Percentiles rank a stretch among this genome's conserved stretches.
Evolutionary conservation across 495 filamentous ascomycete genomes (phyloP).

Genomic region (Hyaloscypha bicolor): DNA sequence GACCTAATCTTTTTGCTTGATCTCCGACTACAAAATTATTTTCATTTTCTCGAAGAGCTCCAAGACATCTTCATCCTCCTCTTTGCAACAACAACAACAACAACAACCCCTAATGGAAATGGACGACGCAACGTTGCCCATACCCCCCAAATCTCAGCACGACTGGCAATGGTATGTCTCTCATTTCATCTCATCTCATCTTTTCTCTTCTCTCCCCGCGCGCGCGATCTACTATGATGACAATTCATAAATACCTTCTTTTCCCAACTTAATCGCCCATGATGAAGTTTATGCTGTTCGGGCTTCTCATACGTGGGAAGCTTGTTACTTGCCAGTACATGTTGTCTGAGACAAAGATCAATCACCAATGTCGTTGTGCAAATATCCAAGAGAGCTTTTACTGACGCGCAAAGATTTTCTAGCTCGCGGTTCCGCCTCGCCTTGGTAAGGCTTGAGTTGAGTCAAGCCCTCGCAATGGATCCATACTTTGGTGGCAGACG

Average conservation of each 20-base stretch:
- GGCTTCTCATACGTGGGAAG: conserved; percentile 64
- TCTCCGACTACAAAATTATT: background rate
- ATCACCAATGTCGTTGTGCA: conserved; percentile 5
- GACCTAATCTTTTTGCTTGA: too few species aligned
- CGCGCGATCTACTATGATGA: conserved; percentile 70
- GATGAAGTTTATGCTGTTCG: conserved; percentile 72
- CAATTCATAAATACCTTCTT: conserved; percentile 82
- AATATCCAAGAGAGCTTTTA: conserved; percentile 5
- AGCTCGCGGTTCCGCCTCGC: conserved; percentile 26
- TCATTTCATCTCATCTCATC: background rate
- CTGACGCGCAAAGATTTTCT: conserved; percentile 26
- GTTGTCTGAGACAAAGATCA: conserved; percentile 69
- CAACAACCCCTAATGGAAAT: too few species aligned
- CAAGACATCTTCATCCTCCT: background rate
- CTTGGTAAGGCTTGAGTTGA: background rate
- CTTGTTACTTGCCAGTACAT: conserved; percentile 99
- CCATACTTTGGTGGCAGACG: background rate
- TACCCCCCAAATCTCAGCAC: background rate
- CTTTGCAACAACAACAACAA: conserved; percentile 1
- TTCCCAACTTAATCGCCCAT: conserved; percentile 92
- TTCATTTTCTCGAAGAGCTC: background rate
- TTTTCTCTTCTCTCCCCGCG: conserved; percentile 27
- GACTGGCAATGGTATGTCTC: conserved; percentile 20
- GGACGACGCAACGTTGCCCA: background rate
- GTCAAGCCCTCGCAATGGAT: background rate